These are phyloP conservation scores for Bimuria novae-zelandiae DNA, from an alignment of 2,329 filamentous ascomycete species.

Conservation along the genomic window DNA sequence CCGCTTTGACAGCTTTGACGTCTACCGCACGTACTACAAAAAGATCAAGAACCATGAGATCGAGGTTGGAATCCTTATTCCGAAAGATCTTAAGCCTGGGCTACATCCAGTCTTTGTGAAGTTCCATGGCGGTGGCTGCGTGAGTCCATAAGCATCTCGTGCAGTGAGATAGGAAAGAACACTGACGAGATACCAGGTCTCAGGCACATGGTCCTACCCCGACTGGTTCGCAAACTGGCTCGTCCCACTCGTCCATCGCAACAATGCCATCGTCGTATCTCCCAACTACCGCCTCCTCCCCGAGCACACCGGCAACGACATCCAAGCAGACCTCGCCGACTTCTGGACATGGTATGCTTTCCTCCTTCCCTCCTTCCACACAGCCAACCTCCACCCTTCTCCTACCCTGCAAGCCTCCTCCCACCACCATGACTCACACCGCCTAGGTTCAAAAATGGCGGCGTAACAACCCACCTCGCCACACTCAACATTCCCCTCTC, in stretches of 20 bases:
- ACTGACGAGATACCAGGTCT: constrained; percentile 17
- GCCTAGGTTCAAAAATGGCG: constrained; percentile 36
- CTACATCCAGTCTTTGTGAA: constrained; percentile 49
- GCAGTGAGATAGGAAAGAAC: too few relatives aligned
- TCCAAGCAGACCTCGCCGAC: constrained; percentile 54
- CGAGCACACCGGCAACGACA: constrained; percentile 52
- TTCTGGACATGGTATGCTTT: constrained; percentile 52
- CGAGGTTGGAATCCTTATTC: constrained; percentile 46
- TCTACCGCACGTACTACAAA: constrained; percentile 50
- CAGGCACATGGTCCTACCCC: constrained; percentile 33
- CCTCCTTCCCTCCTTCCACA: neutral
- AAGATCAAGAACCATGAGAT: constrained; percentile 45
- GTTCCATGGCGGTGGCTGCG: constrained; percentile 53
- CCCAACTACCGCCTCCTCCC: constrained; percentile 60
- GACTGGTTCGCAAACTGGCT: constrained; percentile 40
- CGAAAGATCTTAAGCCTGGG: constrained; percentile 40
- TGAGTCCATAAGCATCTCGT: too few relatives aligned
- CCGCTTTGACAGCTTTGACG: constrained; percentile 46
- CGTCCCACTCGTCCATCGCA: constrained; percentile 46
- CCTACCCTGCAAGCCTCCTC: too few relatives aligned
- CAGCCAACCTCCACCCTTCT: too few relatives aligned
- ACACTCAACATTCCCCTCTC: constrained; percentile 16
- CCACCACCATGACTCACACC: too few relatives aligned
- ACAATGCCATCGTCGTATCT: constrained; percentile 52
- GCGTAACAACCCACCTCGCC: constrained; percentile 15